phyloP scores from a whole-genome alignment of 306 rosid genomes.

The Cajanus cajan region DNA sequence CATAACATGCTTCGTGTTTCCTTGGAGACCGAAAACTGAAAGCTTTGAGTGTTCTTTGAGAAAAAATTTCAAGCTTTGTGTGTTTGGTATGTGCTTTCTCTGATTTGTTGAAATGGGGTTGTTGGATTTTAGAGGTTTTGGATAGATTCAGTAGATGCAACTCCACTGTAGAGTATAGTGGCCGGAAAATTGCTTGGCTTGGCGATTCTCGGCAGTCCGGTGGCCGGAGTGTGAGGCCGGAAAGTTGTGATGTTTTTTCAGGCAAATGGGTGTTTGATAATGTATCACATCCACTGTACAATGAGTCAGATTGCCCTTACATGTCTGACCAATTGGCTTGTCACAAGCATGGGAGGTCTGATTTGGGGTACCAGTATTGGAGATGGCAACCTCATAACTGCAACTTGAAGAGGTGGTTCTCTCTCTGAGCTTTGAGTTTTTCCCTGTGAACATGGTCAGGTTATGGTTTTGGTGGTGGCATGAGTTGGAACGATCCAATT shows the following conservation, averaged over 20 bases:
- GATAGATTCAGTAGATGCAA: slow-evolving; percentile 90
- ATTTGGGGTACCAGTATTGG: slow-evolving; percentile 81
- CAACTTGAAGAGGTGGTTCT: slow-evolving; percentile 76
- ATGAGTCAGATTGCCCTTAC: slow-evolving; percentile 74
- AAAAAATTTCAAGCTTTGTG: slow-evolving; percentile 16
- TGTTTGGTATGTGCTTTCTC: slow-evolving; percentile 21
- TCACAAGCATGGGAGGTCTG: slow-evolving; percentile 87
- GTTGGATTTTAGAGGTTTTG: slow-evolving; percentile 57
- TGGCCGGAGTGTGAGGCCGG: slow-evolving; percentile 43
- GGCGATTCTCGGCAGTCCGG: slow-evolving; percentile 26
- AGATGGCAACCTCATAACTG: slow-evolving; percentile 96
- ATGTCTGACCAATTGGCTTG: slow-evolving; percentile 99
- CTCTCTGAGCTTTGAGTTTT: slow-evolving; percentile 5
- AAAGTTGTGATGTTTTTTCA: slow-evolving; percentile 75
- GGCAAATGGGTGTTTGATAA: slow-evolving; percentile 92
- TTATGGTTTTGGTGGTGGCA: slow-evolving; percentile 13
- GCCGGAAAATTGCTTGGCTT: slow-evolving; percentile 59
- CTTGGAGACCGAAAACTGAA: background rate
- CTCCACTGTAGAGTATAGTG: slow-evolving; percentile 73
- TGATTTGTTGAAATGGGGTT: slow-evolving; percentile 33
- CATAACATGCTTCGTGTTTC: slow-evolving; percentile 4
- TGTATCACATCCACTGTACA: slow-evolving; percentile 71
- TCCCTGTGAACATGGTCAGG: background rate
- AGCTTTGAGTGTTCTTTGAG: background rate
- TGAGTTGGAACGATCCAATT: background rate